Conservation (phyloP, 208 protist genomes). For the Tetramitus jugosus region DNA sequence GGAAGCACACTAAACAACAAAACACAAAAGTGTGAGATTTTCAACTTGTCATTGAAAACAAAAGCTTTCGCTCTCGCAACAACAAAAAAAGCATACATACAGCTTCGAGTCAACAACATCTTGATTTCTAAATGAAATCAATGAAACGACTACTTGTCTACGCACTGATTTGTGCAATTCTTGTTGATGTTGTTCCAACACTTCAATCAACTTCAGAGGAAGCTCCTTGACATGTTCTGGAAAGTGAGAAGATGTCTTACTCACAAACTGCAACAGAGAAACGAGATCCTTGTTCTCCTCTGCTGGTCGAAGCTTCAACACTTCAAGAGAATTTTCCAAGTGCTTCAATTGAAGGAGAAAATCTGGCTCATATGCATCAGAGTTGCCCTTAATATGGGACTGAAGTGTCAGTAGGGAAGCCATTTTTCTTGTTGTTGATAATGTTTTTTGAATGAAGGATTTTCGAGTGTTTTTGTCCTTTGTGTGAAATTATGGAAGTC, state of each 20-base stretch:
- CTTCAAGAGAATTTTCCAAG: conserved; percentile 66
- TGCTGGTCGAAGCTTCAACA: not conserved
- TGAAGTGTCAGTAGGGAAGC: conserved; percentile 78
- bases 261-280: conserved; percentile 4
- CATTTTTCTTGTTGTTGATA: not conserved
- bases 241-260: not conserved
- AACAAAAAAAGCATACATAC: not conserved
- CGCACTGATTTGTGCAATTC: not conserved
- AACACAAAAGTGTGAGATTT: too few relatives aligned
- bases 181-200: not conserved
- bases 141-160: not conserved
- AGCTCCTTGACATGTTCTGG: not conserved
- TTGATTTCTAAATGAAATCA: not conserved
- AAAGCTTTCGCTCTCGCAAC: not conserved
- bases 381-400: conserved; percentile 85
- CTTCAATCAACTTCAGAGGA: not conserved
- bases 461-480: too few relatives aligned
- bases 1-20: conserved; percentile 2
- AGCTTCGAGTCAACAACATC: conserved; percentile 1
- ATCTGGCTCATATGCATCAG: conserved; percentile 86
- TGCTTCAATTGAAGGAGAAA: conserved; percentile 84
- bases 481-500: too few relatives aligned
- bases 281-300: not conserved
- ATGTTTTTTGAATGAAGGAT: too few relatives aligned
- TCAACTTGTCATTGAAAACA: too few relatives aligned